Base-by-base conservation (phyloP, 176 grass and related monocot species). In the Musa beccarii region DNA sequence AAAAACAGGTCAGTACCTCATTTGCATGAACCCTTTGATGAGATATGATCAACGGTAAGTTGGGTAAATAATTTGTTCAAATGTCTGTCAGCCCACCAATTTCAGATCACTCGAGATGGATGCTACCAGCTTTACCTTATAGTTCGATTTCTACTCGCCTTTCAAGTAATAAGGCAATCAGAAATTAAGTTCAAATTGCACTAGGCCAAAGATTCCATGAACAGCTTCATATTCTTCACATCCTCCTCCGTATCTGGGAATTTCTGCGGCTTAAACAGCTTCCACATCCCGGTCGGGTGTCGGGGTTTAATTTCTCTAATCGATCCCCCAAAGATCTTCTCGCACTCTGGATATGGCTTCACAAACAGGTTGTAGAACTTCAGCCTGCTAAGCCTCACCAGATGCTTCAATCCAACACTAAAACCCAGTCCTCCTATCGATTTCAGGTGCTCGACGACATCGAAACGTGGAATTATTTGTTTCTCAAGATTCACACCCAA, bases 361-460 rank as follows among this genome's bases (percentile, higher is more conserved):
- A 93, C 90, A 23, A 91, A 98, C 69, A 93, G 54, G 75, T 93
- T 98, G 61, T 91, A 93, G 21, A 98, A 93, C 75, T 53, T 87
- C 65, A 50, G 71, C 68, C 90, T 92, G 76, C 84, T 93, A 34
- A 98, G 75, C 69, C 84, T 81, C 19, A 91, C 88, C 68, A 89
- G 90, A 69, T 93, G 90, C 79, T 91, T 93, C 90, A 98, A 85
- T 83, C 89, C 86, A 1, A 93, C 74, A 19, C 87, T 76, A 51
- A 91, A 79, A 8, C 90, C 86, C 1, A 98, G 80, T 24, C 88
- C 88, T 0, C 79, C 70, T 0, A 87, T 11, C 0, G 70, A 94
- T 52, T 17, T 82, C 80, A 98, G 53, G 62, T 91, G 69, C 71
- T 87, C 84, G 5, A 98, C 53, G 59, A 98, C 90, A 82, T 98